Evolutionary conservation across 257 asterid genomes (phyloP).

Genomic region (Haberlea rhodopensis): DNA sequence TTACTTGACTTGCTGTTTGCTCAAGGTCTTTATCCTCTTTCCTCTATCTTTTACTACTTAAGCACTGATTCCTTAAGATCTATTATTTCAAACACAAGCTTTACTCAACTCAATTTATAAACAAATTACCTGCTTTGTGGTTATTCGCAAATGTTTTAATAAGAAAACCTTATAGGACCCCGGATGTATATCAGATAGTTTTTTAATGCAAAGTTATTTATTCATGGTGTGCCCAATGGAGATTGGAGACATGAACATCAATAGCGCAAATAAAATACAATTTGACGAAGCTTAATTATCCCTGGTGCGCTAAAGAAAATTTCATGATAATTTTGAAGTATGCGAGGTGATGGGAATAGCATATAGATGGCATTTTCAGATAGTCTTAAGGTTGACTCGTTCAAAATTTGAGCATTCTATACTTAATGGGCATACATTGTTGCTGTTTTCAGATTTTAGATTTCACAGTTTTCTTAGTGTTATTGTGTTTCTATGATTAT

Average conservation of each 20-base stretch:
- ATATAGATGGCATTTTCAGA: neutral
- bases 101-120: neutral
- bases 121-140: neutral
- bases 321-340: neutral
- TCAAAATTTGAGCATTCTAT: conserved; percentile 6
- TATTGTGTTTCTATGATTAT: neutral
- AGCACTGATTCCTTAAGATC: neutral
- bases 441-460: neutral
- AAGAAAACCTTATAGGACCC: neutral
- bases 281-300: neutral
- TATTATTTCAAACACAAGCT: neutral
- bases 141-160: neutral
- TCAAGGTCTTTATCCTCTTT: conserved; percentile 47
- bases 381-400: neutral
- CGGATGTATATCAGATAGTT: neutral
- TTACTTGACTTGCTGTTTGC: conserved; percentile 69
- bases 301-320: neutral
- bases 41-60: conserved; percentile 1
- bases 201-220: neutral
- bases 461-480: neutral
- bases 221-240: neutral
- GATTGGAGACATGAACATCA: neutral
- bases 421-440: neutral
- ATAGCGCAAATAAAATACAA: neutral
- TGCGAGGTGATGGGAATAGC: neutral